phyloP scores from a whole-genome alignment of 495 filamentous ascomycete species.

The Pyrenula aspistea region DNA sequence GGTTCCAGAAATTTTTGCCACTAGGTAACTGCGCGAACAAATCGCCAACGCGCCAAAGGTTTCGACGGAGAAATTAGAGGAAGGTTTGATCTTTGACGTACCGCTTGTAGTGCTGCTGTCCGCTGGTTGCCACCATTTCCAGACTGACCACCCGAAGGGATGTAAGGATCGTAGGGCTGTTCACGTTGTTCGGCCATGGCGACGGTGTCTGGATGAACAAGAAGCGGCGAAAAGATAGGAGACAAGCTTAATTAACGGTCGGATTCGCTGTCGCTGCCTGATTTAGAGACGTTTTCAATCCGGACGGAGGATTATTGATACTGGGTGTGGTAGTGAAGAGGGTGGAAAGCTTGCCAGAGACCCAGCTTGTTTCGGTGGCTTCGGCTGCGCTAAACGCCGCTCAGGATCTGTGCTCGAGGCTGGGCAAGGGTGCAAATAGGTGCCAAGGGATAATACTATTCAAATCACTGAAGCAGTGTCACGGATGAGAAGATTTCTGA shows the following conservation, averaged over 20 bases:
- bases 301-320: not conserved
- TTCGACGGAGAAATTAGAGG: conserved; percentile 4
- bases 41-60: conserved; percentile 1
- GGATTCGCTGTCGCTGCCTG: too few species aligned
- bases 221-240: not conserved
- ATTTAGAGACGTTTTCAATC: too few species aligned
- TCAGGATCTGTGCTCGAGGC: not conserved
- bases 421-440: too few species aligned
- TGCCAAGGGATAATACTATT: too few species aligned
- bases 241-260: not conserved
- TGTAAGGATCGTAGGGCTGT: conserved; percentile 84
- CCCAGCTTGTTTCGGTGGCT: not conserved
- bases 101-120: conserved; percentile 66
- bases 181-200: conserved; percentile 56
- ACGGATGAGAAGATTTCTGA: too few species aligned
- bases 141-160: conserved; percentile 52
- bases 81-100: conserved; percentile 33
- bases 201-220: conserved; percentile 7
- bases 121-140: conserved; percentile 45
- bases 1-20: not conserved
- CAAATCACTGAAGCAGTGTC: too few species aligned
- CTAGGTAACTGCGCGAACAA: not conserved
- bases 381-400: not conserved
- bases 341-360: not conserved
- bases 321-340: not conserved